Base-by-base conservation (phyloP, 306 rosid species). In the Chamaecrista fasciculata region DNA sequence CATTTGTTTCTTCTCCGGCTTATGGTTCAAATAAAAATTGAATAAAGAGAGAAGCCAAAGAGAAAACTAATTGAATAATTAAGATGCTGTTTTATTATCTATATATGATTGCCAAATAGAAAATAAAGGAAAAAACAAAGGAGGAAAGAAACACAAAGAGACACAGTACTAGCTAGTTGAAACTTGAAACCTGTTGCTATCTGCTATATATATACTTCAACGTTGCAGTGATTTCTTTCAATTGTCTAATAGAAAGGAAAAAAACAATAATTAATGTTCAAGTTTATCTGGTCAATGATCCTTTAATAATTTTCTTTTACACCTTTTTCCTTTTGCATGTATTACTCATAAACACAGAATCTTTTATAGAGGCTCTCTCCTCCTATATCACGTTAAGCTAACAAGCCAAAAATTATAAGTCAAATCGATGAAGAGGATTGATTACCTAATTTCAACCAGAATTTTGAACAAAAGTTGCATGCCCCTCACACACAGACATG, bases 371-470 rank as follows among this genome's bases (percentile, higher is more conserved):
- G 53, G 26, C 60, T 36, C 61, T 42, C 49, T 21, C 71, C 77
- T 64, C 73, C 57, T 69, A 64, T 47, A 58, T 46, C 73, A 71
- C 57, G 77, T 65, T 65, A 77, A 64, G 69, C 49, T 24, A 56
- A 46, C 68, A 53, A 62, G 42, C 68, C 75, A 74, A 56, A 46
- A 29, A 26, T 8, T 16, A 4, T 3, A 15, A 36, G 44, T 67
- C 73, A 75, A 58, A 46, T 8, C 34, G 33, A 57, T 34, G 31
- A 11, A 26, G 11, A 36, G 26, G 8, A 21, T 52, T 62, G 19
- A 29, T 42, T 20, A 34, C 2, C 71, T 6, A 12, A 4, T 42
- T 59, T 31, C 58, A 29, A 7, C 19, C 8, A 2, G 4, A 6
- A 11, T 2, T 7, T 16, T 25, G 19, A 24, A 55, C 33, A 9